Evolutionary conservation across 345 rosid genomes (phyloP), one percentile per base, ranked within the genome.

Genomic region (Pistacia integerrima): DNA sequence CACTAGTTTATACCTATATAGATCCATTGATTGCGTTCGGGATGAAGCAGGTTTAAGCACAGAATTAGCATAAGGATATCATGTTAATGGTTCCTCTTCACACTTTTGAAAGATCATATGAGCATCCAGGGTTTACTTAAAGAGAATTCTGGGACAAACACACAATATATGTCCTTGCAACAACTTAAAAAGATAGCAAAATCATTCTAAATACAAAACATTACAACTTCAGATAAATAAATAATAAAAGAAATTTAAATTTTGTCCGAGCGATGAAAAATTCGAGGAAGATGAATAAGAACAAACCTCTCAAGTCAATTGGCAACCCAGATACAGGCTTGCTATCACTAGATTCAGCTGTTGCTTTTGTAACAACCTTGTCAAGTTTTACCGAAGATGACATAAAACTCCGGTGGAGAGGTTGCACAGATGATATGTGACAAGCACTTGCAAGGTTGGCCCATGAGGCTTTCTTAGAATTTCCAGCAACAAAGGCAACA

Each of bases 251-350:
- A 25, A 4, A 16, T 57, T 18, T 4, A 55, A 70, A 55, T 17
- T 25, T 18, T 64, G 12, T 25, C 14, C 48, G 25, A 44, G 73
- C 3, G 17, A 18, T 46, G 0, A 63, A 30, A 55, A 77, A 54
- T n/a, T 4, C 10, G 13, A 63, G n/a, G 70, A 49, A 48, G 44
- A 67, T 76, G 61, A 76, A 49, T 59, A 49, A 52, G 51, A 25
- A 41, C 20, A 10, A 64, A 93, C 98, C 98, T 93, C 73, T 88
- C 87, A 94, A 85, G 87, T 93, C 94, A 80, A 94, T 89, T 2
- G 95, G 86, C 87, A 95, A 87, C 55, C 98, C 93, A 33, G 93
- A 75, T 9, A 78, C 69, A 59, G 87, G 83, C 78, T 81, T 89
- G 57, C 71, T 86, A 38, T 93, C 88, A 73, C 76, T 84, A 68